phyloP scores from a whole-genome alignment of 495 filamentous ascomycete genomes.

The Podospora pseudocomata region DNA sequence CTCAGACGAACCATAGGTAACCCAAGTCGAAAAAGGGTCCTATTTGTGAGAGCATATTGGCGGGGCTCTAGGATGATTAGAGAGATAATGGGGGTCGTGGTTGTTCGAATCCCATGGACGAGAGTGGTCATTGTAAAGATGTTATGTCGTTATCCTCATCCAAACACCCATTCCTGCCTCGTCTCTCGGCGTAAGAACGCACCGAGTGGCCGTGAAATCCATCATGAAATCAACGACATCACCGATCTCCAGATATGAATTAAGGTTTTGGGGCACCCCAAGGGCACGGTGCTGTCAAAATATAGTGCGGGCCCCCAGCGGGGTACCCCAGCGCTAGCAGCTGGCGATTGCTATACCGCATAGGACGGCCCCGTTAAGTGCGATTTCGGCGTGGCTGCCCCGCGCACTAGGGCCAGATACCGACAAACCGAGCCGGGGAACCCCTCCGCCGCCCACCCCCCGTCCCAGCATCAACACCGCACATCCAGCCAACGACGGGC shows the following conservation, averaged over 20 bases:
- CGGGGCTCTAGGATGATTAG: no score
- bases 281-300: neutral
- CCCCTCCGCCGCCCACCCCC: neutral
- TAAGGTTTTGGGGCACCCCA: neutral
- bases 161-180: no score
- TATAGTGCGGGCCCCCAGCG: neutral
- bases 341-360: neutral
- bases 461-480: neutral
- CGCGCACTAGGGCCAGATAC: neutral
- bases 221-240: neutral
- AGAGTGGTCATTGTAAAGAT: no score
- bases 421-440: neutral
- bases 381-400: slow-evolving; percentile 1
- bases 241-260: neutral
- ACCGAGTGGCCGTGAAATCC: no score
- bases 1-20: neutral
- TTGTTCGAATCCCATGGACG: neutral
- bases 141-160: no score
- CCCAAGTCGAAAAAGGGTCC: neutral
- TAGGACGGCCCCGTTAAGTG: neutral
- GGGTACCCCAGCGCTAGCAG: neutral
- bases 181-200: no score
- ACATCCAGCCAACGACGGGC: neutral
- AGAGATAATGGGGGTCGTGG: neutral
- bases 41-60: neutral